Evolutionary conservation across 148 eudicot genomes (phyloP).

Genomic region (Selenicereus undatus): DNA sequence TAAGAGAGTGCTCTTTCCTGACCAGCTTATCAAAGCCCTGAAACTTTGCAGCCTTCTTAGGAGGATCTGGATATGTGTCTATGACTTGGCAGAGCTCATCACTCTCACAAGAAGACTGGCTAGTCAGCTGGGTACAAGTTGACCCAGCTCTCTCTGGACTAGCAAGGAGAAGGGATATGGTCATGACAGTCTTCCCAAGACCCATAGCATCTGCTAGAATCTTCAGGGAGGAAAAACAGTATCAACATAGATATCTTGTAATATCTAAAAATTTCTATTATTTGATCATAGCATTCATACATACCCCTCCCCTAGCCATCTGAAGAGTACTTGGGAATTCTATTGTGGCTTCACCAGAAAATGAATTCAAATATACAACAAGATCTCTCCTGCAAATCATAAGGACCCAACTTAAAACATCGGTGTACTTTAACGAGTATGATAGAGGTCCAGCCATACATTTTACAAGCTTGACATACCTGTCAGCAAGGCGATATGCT

Average conservation of each 20-base stretch:
- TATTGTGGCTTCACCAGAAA: slow-evolving; percentile 88
- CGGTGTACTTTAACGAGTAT: neutral
- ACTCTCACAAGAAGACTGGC: slow-evolving; percentile 37
- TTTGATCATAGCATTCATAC: slow-evolving; percentile 23
- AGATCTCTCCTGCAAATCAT: slow-evolving; percentile 66
- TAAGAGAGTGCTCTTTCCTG: slow-evolving; percentile 39
- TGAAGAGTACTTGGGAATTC: slow-evolving; percentile 97
- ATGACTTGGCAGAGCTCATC: slow-evolving; percentile 30
- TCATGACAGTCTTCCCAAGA: slow-evolving; percentile 99
- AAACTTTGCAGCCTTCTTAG: slow-evolving; percentile 49
- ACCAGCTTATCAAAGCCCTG: slow-evolving; percentile 55
- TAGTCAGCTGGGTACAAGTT: slow-evolving; percentile 33
- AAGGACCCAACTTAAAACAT: slow-evolving; percentile 10
- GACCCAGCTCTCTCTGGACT: slow-evolving; percentile 70
- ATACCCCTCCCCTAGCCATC: slow-evolving; percentile 98
- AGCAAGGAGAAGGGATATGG: slow-evolving; percentile 83
- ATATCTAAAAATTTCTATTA: neutral
- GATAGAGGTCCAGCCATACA: neutral
- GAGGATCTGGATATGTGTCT: slow-evolving; percentile 46
- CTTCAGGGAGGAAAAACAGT: slow-evolving; percentile 36
- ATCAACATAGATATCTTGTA: slow-evolving; percentile 23
- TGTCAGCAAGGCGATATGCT: slow-evolving; percentile 84
- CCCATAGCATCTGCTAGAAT: slow-evolving; percentile 99
- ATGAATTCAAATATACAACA: slow-evolving; percentile 77
- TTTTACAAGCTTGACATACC: slow-evolving; percentile 34